Conservation (phyloP, 345 rosid genomes). For the Eucalyptus microcorys region DNA sequence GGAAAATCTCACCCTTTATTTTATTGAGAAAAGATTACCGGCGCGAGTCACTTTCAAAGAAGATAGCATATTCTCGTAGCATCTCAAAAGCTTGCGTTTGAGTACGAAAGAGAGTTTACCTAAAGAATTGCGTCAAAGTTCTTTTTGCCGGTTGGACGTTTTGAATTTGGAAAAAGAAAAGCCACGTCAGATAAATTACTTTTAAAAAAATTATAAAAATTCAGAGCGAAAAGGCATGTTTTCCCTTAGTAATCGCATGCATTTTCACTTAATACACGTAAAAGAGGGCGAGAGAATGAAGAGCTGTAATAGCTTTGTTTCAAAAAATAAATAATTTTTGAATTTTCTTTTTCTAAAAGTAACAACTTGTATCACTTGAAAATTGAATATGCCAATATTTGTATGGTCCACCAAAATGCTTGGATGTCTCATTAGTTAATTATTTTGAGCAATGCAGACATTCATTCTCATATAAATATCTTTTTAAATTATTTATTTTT, state of each 20-base stretch:
- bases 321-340: neutral
- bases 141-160: neutral
- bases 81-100: neutral
- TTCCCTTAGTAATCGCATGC: neutral
- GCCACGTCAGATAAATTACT: neutral
- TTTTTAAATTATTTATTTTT: neutral
- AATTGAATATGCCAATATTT: neutral
- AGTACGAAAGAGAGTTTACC: neutral
- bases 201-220: neutral
- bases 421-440: neutral
- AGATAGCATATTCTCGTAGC: neutral
- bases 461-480: neutral
- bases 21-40: neutral
- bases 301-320: neutral
- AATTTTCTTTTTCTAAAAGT: neutral
- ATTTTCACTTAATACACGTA: neutral
- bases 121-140: neutral
- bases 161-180: neutral
- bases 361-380: neutral
- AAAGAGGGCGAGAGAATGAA: neutral
- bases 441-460: accelerated
- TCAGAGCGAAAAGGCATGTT: neutral
- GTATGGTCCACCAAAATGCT: accelerated
- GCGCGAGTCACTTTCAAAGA: neutral
- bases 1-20: neutral